These are phyloP conservation scores for Candida jianshihensis DNA, from an alignment of 805 yeast genomes.

Conservation along the genomic window DNA sequence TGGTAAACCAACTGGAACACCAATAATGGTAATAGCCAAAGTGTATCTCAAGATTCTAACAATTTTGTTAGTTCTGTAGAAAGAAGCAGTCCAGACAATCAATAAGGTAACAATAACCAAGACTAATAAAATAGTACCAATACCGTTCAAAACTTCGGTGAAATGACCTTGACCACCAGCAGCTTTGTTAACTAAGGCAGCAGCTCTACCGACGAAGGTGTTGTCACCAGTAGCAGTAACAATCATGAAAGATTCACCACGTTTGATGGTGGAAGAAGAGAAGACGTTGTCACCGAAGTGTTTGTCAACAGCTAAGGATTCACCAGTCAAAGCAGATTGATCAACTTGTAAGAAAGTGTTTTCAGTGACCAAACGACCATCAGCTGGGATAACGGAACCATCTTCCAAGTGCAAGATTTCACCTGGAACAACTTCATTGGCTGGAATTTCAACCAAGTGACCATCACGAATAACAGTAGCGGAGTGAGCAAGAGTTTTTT, in stretches of 20 bases:
- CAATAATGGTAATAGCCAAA: conserved; percentile 91
- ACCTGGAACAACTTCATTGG: conserved; percentile 91
- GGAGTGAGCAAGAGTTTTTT: conserved; percentile 88
- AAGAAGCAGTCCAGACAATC: conserved; percentile 87
- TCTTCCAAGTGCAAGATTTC: conserved; percentile 89
- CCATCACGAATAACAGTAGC: conserved; percentile 86
- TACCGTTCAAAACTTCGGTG: conserved; percentile 96
- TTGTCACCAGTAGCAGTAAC: conserved; percentile 93
- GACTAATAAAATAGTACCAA: conserved; percentile 86
- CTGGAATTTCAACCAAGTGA: conserved; percentile 62
- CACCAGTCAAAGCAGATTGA: conserved; percentile 97
- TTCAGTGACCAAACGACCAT: conserved; percentile 83
- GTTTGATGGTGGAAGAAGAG: conserved; percentile 91
- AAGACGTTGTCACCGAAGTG: conserved; percentile 78
- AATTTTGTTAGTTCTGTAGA: conserved; percentile 86
- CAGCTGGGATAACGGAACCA: conserved; percentile 89
- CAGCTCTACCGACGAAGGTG: conserved; percentile 96
- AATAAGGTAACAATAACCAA: conserved; percentile 82
- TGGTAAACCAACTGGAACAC: conserved; percentile 98
- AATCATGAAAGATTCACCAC: conserved; percentile 92
- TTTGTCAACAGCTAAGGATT: conserved; percentile 92
- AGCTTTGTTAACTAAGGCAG: conserved; percentile 93
- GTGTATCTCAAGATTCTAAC: conserved; percentile 88
- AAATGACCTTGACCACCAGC: conserved; percentile 91
- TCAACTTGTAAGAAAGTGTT: conserved; percentile 85